phyloP scores from a whole-genome alignment of 208 protist species.

The Wallacemonas sp. region DNA sequence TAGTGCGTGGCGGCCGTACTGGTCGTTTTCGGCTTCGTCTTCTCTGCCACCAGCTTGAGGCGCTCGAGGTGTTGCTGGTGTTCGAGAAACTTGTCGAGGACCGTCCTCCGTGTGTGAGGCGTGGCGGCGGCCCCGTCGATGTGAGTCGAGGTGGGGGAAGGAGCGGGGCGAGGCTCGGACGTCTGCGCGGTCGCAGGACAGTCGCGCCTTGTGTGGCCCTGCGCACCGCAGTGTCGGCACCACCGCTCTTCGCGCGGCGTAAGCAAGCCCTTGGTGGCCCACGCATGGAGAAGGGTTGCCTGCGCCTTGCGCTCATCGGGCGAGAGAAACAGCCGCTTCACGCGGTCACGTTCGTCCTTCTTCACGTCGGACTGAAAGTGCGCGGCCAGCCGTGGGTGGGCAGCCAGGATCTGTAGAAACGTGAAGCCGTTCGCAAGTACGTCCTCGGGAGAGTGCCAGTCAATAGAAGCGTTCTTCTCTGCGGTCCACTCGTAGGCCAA shows the following conservation, averaged over 20 bases:
- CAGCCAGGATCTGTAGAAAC: slow-evolving; percentile 63
- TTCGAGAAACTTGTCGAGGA: slow-evolving; percentile 42
- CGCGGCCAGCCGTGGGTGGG: slow-evolving; percentile 44
- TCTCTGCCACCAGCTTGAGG: slow-evolving; percentile 65
- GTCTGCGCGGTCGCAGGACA: slow-evolving; percentile 15
- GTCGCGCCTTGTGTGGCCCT: slow-evolving; percentile 61
- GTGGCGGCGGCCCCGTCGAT: neutral
- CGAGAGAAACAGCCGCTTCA: slow-evolving; percentile 22
- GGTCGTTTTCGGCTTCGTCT: slow-evolving; percentile 26
- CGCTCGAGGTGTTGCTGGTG: slow-evolving; percentile 76
- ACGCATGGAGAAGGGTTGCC: slow-evolving; percentile 26
- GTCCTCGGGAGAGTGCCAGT: slow-evolving; percentile 66
- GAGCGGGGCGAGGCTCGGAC: neutral
- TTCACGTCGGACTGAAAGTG: slow-evolving; percentile 23
- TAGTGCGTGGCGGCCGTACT: neutral
- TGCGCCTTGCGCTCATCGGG: slow-evolving; percentile 23
- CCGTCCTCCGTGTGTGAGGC: neutral
- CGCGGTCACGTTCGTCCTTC: slow-evolving; percentile 10
- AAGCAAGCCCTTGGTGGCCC: slow-evolving; percentile 42
- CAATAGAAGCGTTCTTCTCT: slow-evolving; percentile 77
- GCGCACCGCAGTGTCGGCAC: slow-evolving; percentile 61
- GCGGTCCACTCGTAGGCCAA: slow-evolving; percentile 53
- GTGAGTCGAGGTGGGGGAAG: neutral
- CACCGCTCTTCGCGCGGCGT: slow-evolving; percentile 44
- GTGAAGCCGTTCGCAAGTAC: slow-evolving; percentile 71